A percentile compares a stretch with the other conserved stretches of the same genome.
Evolutionary conservation across 805 yeast genomes (phyloP).

Genomic region (Candida lessepsii): DNA sequence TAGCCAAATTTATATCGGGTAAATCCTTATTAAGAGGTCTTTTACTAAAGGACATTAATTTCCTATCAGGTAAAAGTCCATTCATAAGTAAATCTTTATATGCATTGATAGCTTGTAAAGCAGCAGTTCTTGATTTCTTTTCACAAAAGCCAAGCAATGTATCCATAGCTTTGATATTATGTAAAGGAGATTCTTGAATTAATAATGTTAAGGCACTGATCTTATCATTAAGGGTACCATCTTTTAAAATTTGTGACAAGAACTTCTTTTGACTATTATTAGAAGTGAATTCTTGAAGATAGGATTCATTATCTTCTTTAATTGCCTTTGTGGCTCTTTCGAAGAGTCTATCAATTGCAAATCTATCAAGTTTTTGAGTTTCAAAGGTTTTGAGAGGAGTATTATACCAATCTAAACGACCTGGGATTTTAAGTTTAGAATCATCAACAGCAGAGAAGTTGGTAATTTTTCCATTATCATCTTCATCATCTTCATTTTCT

Average conservation of each 20-base stretch:
- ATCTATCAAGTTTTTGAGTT: slow-evolving; percentile 44
- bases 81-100: slow-evolving; percentile 82
- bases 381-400: slow-evolving; percentile 34
- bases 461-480: slow-evolving; percentile 28
- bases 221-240: slow-evolving; percentile 94
- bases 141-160: slow-evolving; percentile 74
- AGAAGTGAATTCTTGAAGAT: slow-evolving; percentile 70
- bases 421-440: slow-evolving; percentile 56
- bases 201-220: slow-evolving; percentile 90
- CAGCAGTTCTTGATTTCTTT: slow-evolving; percentile 91
- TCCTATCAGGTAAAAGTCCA: slow-evolving; percentile 85
- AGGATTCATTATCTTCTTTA: slow-evolving; percentile 68
- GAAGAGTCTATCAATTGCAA: slow-evolving; percentile 58
- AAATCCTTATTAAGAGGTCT: slow-evolving; percentile 52
- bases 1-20: slow-evolving; percentile 53
- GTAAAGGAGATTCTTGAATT: slow-evolving; percentile 93
- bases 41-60: slow-evolving; percentile 74
- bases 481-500: slow-evolving; percentile 14
- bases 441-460: slow-evolving; percentile 51
- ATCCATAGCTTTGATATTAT: slow-evolving; percentile 80
- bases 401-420: slow-evolving; percentile 76
- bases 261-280: slow-evolving; percentile 82
- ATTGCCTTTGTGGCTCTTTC: slow-evolving; percentile 66
- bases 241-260: slow-evolving; percentile 79
- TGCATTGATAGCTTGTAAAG: slow-evolving; percentile 86